Evolutionary conservation across 768 basidiomycete species (phyloP).

Genomic region (Phanerodontia chrysosporium): DNA sequence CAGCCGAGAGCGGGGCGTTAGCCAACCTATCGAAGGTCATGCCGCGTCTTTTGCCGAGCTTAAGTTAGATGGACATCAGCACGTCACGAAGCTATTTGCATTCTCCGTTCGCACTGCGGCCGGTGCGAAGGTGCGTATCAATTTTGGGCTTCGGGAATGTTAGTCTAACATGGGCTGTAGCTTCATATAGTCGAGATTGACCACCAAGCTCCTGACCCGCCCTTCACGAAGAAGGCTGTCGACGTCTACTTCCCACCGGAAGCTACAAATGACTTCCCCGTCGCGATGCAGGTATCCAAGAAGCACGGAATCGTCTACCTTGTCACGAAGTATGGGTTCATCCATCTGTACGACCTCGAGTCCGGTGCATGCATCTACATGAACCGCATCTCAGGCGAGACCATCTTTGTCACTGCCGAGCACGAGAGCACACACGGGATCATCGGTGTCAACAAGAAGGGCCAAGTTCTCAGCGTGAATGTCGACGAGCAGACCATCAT

Average conservation of each 20-base stretch:
- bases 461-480: conserved; percentile 94
- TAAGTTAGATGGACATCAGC: conserved; percentile 84
- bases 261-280: conserved; percentile 97
- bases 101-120: conserved; percentile 96
- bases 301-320: conserved; percentile 96
- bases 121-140: conserved; percentile 81
- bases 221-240: conserved; percentile 94
- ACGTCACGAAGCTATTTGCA: conserved; percentile 85
- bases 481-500: conserved; percentile 96
- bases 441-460: conserved; percentile 99
- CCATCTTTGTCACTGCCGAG: conserved; percentile 97
- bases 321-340: conserved; percentile 98
- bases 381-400: conserved; percentile 99
- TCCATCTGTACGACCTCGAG: conserved; percentile 98
- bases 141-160: neutral
- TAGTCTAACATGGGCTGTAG: conserved; percentile 35
- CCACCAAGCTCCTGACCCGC: conserved; percentile 87
- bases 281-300: conserved; percentile 98
- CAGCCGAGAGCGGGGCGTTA: conserved; percentile 87
- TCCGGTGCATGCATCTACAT: conserved; percentile 97
- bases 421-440: conserved; percentile 93
- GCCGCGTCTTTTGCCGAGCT: conserved; percentile 94
- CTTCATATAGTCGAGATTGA: conserved; percentile 98
- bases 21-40: conserved; percentile 98
- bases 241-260: conserved; percentile 99